phyloP scores from a whole-genome alignment of 176 grass and related monocot genomes.

The Rhynchospora breviuscula region DNA sequence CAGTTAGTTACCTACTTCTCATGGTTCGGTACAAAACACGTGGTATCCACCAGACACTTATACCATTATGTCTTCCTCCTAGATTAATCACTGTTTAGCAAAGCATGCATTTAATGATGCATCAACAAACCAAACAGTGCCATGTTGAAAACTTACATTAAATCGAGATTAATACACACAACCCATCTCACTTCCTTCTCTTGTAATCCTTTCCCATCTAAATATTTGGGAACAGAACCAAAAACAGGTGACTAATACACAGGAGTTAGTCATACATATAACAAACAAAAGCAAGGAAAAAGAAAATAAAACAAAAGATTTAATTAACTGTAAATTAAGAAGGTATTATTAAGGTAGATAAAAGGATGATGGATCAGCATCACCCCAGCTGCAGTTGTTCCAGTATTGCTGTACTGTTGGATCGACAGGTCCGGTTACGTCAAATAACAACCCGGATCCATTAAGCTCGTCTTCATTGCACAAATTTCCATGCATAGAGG shows the following conservation, averaged over 20 bases:
- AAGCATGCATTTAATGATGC: slow-evolving; percentile 10
- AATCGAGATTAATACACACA: slow-evolving; percentile 12
- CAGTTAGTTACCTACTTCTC: slow-evolving; percentile 9
- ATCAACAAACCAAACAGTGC: slow-evolving; percentile 1
- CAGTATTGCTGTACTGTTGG: slow-evolving; percentile 9
- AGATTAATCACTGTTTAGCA: slow-evolving; percentile 16
- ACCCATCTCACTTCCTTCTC: slow-evolving; percentile 12
- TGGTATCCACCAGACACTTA: not conserved
- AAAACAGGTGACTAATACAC: slow-evolving; percentile 21
- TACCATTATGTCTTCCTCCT: not conserved
- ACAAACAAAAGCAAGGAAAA: slow-evolving; percentile 1
- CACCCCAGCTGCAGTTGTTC: slow-evolving; percentile 19
- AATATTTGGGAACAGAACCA: slow-evolving; percentile 22
- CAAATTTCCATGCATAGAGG: not conserved
- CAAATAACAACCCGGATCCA: slow-evolving; percentile 25
- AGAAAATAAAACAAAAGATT: not conserved
- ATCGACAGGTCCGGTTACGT: slow-evolving; percentile 23
- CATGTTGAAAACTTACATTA: slow-evolving; percentile 9
- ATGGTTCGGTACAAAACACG: not conserved
- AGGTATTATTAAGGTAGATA: slow-evolving; percentile 17
- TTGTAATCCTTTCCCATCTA: slow-evolving; percentile 12
- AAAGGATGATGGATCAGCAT: slow-evolving; percentile 2
- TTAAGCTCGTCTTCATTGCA: slow-evolving; percentile 13
- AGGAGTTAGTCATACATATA: slow-evolving; percentile 17
- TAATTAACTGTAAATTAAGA: slow-evolving; percentile 22